Evolutionary conservation across 768 basidiomycete species (phyloP).

Genomic region (Fistulinella prunicolor): DNA sequence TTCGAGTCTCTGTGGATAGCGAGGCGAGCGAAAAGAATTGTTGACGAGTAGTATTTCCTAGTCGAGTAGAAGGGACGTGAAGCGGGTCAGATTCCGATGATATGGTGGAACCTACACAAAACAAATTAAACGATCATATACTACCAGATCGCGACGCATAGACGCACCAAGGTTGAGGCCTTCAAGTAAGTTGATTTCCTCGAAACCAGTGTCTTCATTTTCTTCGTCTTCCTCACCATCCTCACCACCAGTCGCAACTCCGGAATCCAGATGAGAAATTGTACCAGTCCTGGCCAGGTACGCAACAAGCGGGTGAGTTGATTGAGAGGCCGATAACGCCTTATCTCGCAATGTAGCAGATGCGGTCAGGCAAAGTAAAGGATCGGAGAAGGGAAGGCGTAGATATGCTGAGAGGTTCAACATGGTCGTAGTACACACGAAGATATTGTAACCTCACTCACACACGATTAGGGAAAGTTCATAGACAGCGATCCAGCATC

Average conservation of each 20-base stretch:
- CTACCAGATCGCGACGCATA: background rate
- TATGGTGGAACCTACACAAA: slow-evolving; percentile 44
- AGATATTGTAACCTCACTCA: slow-evolving; percentile 39
- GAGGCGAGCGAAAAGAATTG: slow-evolving; percentile 63
- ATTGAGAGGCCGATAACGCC: slow-evolving; percentile 48
- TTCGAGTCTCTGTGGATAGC: slow-evolving; percentile 39
- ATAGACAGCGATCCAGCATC: slow-evolving; percentile 79
- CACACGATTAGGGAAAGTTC: slow-evolving; percentile 74
- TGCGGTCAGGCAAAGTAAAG: slow-evolving; percentile 79
- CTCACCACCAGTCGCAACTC: slow-evolving; percentile 1
- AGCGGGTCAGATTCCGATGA: slow-evolving; percentile 35
- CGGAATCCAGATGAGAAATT: slow-evolving; percentile 12
- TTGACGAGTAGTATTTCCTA: slow-evolving; percentile 66
- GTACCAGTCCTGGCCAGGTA: slow-evolving; percentile 21
- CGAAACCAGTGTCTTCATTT: slow-evolving; percentile 46
- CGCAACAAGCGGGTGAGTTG: slow-evolving; percentile 32
- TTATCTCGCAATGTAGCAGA: slow-evolving; percentile 88
- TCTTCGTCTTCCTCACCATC: slow-evolving; percentile 34
- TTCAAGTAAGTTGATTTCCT: slow-evolving; percentile 67
- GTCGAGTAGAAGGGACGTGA: slow-evolving; percentile 63
- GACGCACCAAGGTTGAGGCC: slow-evolving; percentile 62
- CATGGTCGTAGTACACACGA: background rate
- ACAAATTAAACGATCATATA: background rate
- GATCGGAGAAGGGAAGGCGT: slow-evolving; percentile 63
- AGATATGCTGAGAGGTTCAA: slow-evolving; percentile 57